A percentile compares a stretch with the other conserved stretches of the same genome.
Conservation (phyloP, 1,139 yeast species). For the Yamadazyma trypodendri region DNA sequence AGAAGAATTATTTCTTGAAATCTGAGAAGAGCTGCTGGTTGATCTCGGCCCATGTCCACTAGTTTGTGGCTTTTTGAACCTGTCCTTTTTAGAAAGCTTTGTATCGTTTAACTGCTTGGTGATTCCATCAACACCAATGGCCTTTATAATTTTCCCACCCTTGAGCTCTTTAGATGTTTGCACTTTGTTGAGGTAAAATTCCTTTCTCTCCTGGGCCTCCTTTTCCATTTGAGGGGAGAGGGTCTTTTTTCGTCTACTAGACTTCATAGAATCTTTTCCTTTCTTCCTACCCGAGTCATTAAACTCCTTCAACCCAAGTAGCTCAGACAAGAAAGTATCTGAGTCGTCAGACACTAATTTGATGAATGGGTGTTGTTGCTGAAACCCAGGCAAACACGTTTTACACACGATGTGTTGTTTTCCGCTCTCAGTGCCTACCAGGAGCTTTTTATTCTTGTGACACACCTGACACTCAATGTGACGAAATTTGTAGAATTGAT, state of each 20-base stretch:
- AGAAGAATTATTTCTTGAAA: slow-evolving; percentile 1
- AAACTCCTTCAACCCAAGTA: slow-evolving; percentile 51
- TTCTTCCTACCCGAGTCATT: slow-evolving; percentile 15
- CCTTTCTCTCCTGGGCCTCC: slow-evolving; percentile 34
- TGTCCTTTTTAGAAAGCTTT: slow-evolving; percentile 6
- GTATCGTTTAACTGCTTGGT: slow-evolving; percentile 20
- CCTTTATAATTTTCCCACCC: slow-evolving; percentile 42
- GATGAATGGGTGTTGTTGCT: slow-evolving; percentile 14
- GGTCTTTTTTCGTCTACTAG: slow-evolving; percentile 24
- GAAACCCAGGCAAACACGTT: slow-evolving; percentile 35
- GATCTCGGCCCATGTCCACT: slow-evolving; percentile 5
- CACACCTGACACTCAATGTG: slow-evolving; percentile 50
- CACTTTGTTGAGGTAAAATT: slow-evolving; percentile 36
- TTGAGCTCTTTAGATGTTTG: slow-evolving; percentile 35
- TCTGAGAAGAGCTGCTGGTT: not conserved
- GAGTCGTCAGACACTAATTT: slow-evolving; percentile 45
- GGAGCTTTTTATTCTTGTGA: slow-evolving; percentile 38
- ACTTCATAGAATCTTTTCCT: slow-evolving; percentile 21
- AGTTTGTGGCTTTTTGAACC: not conserved
- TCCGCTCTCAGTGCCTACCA: slow-evolving; percentile 29
- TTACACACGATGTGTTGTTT: slow-evolving; percentile 37
- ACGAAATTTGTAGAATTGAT: slow-evolving; percentile 48
- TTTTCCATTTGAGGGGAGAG: slow-evolving; percentile 26
- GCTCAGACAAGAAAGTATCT: slow-evolving; percentile 45
- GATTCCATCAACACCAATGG: slow-evolving; percentile 33